Evolutionary conservation across 257 asterid genomes (phyloP).

Genomic region (Paraleonurus japonicus): DNA sequence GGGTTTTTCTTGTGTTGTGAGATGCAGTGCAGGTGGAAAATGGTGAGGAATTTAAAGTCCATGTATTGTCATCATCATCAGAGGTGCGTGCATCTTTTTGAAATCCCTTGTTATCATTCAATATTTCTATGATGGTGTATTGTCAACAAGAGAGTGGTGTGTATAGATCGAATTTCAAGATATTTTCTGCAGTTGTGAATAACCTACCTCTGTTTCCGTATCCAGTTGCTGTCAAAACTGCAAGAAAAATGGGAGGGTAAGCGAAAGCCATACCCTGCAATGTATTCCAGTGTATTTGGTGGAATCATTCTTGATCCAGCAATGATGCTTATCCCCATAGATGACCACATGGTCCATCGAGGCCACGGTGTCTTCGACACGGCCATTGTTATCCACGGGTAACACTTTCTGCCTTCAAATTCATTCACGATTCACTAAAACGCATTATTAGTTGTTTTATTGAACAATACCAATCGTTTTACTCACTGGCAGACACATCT

Average conservation of each 20-base stretch:
- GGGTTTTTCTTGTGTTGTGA: neutral
- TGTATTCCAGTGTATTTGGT: conserved; percentile 83
- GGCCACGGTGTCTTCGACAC: conserved; percentile 98
- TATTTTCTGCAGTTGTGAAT: neutral
- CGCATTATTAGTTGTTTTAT: too few relatives aligned
- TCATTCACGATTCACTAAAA: neutral
- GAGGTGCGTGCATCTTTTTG: conserved; percentile 54
- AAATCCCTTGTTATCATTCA: neutral
- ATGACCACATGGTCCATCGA: conserved; percentile 96
- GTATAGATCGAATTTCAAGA: too few relatives aligned
- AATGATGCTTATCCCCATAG: conserved; percentile 86
- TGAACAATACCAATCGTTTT: neutral
- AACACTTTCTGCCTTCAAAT: conserved; percentile 4
- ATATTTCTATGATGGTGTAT: neutral
- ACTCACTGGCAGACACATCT: conserved; percentile 47
- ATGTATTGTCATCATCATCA: conserved; percentile 65
- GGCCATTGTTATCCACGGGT: conserved; percentile 68
- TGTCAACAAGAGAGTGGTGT: neutral
- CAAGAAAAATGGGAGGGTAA: conserved; percentile 72
- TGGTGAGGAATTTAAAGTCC: conserved; percentile 49
- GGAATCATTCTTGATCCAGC: conserved; percentile 88
- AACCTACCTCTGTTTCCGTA: neutral
- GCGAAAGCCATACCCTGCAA: conserved; percentile 74
- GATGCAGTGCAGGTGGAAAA: conserved; percentile 37
- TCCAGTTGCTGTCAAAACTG: conserved; percentile 65